These are phyloP conservation scores for Xylaria sp. DNA, from an alignment of 2,329 filamentous ascomycete species.

Conservation along the genomic window DNA sequence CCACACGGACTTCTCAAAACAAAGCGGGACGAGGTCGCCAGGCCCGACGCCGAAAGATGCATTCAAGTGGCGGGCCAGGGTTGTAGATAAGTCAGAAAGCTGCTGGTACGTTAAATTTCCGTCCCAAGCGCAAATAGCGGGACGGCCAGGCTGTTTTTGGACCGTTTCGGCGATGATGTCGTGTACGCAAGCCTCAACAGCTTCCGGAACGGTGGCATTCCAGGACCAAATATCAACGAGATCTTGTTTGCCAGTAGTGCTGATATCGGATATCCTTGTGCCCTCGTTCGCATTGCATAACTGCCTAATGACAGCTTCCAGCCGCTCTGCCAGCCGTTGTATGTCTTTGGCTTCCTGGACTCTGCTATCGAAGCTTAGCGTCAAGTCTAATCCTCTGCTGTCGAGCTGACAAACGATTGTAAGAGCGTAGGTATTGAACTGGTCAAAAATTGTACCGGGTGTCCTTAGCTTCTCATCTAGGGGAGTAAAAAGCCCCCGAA, in stretches of 20 bases:
- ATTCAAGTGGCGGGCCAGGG: not conserved
- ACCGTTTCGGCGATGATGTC: not conserved
- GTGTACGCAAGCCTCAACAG: not conserved
- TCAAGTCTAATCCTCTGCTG: not conserved
- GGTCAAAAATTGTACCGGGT: slow-evolving; percentile 1
- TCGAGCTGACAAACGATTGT: not conserved
- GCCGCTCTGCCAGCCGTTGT: not conserved
- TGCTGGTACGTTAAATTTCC: not conserved
- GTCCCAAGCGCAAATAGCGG: not conserved
- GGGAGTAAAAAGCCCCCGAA: slow-evolving; percentile 5
- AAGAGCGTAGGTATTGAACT: not conserved
- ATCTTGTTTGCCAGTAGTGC: not conserved
- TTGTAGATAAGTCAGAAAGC: not conserved
- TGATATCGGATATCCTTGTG: not conserved
- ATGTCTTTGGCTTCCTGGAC: not conserved
- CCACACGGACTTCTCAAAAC: not conserved
- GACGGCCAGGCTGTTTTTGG: not conserved
- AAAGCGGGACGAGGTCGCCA: not conserved
- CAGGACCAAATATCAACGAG: not conserved
- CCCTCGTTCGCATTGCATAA: not conserved
- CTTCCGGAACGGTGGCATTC: not conserved
- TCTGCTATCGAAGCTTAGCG: not conserved
- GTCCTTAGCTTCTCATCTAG: slow-evolving; percentile 6
- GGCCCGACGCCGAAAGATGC: not conserved
- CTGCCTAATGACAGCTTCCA: not conserved